A percentile compares a stretch with the other conserved stretches of the same genome.
Conservation (phyloP, 306 rosid genomes). For the Canavalia ensiformis region DNA sequence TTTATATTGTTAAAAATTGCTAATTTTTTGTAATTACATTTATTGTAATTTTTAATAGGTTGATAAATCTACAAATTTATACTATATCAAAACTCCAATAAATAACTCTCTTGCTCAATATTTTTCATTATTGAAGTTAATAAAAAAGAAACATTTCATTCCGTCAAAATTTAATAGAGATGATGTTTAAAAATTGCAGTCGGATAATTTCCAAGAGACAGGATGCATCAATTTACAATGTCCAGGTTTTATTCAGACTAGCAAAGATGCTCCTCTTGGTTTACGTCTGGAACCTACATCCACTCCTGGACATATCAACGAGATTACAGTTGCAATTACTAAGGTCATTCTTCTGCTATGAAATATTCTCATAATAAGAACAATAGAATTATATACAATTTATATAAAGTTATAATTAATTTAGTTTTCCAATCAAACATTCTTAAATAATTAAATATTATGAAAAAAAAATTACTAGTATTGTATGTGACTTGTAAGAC, state of each 20-base stretch:
- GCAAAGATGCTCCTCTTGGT: neutral
- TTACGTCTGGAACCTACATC: neutral
- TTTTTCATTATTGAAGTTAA: neutral
- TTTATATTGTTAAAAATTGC: neutral
- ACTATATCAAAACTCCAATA: too few species aligned
- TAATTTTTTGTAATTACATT: too few species aligned
- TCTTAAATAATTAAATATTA: neutral
- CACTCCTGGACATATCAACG: rapidly evolving
- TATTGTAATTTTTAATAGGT: too few species aligned
- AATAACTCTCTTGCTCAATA: too few species aligned
- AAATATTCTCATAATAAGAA: neutral
- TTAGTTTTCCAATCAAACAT: neutral
- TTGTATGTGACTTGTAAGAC: neutral
- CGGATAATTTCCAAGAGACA: neutral
- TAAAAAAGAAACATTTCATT: neutral
- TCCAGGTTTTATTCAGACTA: constrained; percentile 2
- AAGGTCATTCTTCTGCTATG: neutral
- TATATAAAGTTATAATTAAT: neutral
- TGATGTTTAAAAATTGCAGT: neutral
- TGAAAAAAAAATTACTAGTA: neutral
- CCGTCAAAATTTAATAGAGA: neutral
- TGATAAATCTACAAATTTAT: too few species aligned
- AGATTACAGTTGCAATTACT: neutral
- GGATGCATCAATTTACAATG: constrained; percentile 29
- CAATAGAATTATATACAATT: neutral